Conservation (phyloP, 495 filamentous ascomycete species). For the Gamarada debralockiae region DNA sequence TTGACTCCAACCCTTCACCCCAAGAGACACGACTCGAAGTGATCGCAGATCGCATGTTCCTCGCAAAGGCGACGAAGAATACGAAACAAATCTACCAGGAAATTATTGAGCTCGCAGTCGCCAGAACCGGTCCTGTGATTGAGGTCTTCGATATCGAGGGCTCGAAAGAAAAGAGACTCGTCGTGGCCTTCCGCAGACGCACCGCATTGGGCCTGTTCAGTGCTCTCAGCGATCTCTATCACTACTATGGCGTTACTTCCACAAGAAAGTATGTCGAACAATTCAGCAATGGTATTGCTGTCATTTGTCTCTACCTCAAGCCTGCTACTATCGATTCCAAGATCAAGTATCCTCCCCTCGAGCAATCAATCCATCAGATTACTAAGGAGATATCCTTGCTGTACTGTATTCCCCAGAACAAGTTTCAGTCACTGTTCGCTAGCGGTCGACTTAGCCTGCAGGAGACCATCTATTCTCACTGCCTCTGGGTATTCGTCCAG, state of each 20-base stretch:
- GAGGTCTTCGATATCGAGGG: constrained; percentile 95
- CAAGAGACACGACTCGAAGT: constrained; percentile 86
- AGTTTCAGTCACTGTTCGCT: constrained; percentile 85
- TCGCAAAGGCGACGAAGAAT: constrained; percentile 93
- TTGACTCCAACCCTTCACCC: constrained; percentile 61
- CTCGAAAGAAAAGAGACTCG: constrained; percentile 84
- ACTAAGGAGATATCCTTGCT: constrained; percentile 96
- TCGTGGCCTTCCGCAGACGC: constrained; percentile 88
- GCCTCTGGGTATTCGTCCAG: constrained; percentile 93
- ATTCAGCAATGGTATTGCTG: constrained; percentile 96
- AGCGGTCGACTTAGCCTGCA: constrained; percentile 88
- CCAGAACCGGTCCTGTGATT: constrained; percentile 86
- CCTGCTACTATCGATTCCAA: constrained; percentile 46
- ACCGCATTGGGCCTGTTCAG: constrained; percentile 94
- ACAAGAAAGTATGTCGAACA: constrained; percentile 98
- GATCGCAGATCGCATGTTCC: constrained; percentile 88
- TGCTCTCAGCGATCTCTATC: constrained; percentile 91
- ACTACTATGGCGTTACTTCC: constrained; percentile 96
- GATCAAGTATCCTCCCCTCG: constrained; percentile 67
- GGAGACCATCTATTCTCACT: constrained; percentile 95
- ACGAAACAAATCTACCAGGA: constrained; percentile 93
- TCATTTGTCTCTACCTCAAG: constrained; percentile 90
- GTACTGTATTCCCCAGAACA: constrained; percentile 97
- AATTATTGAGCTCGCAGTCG: constrained; percentile 80
- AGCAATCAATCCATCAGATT: constrained; percentile 96